phyloP scores from a whole-genome alignment of 768 basidiomycete genomes.

The Kondoa malvinella region DNA sequence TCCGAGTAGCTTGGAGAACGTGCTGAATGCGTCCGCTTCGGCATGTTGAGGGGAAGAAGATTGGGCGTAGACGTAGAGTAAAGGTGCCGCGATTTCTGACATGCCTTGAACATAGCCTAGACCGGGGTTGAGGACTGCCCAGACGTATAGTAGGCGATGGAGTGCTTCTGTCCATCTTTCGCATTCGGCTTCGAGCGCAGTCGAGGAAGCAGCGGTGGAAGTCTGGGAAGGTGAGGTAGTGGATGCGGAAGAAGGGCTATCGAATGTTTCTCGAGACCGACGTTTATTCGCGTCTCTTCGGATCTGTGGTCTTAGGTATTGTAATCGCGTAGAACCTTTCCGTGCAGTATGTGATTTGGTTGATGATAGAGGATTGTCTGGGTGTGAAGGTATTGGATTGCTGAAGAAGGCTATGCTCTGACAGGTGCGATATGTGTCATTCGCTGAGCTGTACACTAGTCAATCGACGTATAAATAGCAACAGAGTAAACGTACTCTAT shows the following conservation, averaged over 20 bases:
- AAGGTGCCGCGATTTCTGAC: not conserved
- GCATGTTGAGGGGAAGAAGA: not conserved
- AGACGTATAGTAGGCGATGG: not conserved
- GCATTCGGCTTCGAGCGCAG: too few species aligned
- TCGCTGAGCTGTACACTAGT: not conserved
- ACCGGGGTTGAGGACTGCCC: not conserved
- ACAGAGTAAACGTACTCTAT: not conserved
- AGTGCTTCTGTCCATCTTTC: not conserved
- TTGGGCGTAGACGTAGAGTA: not conserved
- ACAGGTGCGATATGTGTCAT: not conserved
- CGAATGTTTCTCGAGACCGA: not conserved
- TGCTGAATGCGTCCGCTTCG: constrained; percentile 2
- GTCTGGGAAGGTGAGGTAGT: not conserved
- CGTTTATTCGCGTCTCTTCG: not conserved
- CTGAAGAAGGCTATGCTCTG: not conserved
- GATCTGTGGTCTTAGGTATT: not conserved
- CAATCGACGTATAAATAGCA: not conserved
- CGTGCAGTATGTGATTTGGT: not conserved
- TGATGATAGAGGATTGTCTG: not conserved
- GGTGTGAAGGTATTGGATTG: not conserved
- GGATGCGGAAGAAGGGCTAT: not conserved
- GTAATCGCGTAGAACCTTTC: not conserved
- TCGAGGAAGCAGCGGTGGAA: too few species aligned
- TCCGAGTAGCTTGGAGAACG: constrained; percentile 3
- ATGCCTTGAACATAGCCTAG: constrained; percentile 3